Evolutionary conservation across 1,284 basidiomycete genomes (phyloP).

Genomic region (Melampsora americana): DNA sequence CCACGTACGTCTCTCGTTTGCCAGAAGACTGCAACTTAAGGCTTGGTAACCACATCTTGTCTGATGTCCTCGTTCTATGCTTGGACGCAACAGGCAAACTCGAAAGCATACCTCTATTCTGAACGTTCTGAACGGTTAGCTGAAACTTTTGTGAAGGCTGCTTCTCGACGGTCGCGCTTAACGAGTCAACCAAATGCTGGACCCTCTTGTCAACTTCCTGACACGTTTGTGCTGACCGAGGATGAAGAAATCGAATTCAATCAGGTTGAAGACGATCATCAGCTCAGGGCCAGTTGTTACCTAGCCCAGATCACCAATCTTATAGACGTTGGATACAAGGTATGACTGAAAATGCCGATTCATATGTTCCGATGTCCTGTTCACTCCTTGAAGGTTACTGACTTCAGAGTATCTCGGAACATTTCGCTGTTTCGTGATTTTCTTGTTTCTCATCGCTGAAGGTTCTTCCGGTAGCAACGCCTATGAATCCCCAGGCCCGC

Average conservation of each 20-base stretch:
- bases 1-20: too few relatives aligned
- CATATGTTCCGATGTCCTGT: background rate
- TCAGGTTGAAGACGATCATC: conserved; percentile 26
- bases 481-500: conserved; percentile 13
- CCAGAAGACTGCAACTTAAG: background rate
- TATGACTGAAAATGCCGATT: background rate
- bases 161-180: conserved; percentile 14
- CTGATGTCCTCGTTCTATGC: background rate
- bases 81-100: conserved; percentile 9
- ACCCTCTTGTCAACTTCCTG: conserved; percentile 20
- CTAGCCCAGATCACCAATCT: conserved; percentile 18
- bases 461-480: conserved; percentile 11
- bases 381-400: background rate
- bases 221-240: conserved; percentile 17
- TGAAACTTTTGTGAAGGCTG: conserved; percentile 30
- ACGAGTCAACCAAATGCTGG: background rate
- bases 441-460: background rate
- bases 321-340: conserved; percentile 22
- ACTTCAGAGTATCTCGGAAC: background rate
- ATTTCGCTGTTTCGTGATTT: too few relatives aligned
- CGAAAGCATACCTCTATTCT: conserved; percentile 31
- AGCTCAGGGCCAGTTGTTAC: conserved; percentile 12
- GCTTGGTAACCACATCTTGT: background rate
- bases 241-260: conserved; percentile 38
- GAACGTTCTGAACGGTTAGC: conserved; percentile 12